Conservation (phyloP, 176 grass and related monocot genomes). For the Rhipidocladum racemiflorum region DNA sequence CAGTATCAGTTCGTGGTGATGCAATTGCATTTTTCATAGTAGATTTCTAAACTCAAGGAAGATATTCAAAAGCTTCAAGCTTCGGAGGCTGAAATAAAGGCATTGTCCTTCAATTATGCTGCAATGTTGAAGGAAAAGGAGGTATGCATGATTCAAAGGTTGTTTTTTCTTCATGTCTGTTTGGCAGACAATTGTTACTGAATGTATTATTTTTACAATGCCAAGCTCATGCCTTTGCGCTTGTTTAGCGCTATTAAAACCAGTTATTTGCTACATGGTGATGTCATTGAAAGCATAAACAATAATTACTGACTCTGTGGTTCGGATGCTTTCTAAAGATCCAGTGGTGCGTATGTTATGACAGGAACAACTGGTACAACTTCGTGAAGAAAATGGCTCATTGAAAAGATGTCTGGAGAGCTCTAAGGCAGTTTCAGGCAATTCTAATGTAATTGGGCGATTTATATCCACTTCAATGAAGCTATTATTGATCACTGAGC, state of each 20-base stretch:
- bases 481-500: conserved; percentile 19
- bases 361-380: conserved; percentile 82
- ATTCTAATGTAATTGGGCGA: conserved; percentile 46
- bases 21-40: conserved; percentile 11
- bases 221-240: neutral
- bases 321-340: conserved; percentile 24
- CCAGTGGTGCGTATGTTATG: neutral
- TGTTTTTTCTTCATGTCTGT: neutral
- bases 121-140: conserved; percentile 94
- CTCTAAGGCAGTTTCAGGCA: conserved; percentile 39
- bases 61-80: conserved; percentile 86
- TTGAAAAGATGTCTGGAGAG: conserved; percentile 72
- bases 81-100: conserved; percentile 87
- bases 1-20: neutral
- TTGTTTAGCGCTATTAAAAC: neutral
- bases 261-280: neutral
- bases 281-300: neutral
- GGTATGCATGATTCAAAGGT: conserved; percentile 43
- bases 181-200: neutral
- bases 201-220: conserved; percentile 1
- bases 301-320: neutral
- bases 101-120: conserved; percentile 92
- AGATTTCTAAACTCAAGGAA: conserved; percentile 83
- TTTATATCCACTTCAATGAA: conserved; percentile 11
- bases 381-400: conserved; percentile 73